A percentile compares a stretch with the other conserved stretches of the same genome.
phyloP scores from a whole-genome alignment of 2,329 filamentous ascomycete genomes.

The Ophiostoma populinum region DNA sequence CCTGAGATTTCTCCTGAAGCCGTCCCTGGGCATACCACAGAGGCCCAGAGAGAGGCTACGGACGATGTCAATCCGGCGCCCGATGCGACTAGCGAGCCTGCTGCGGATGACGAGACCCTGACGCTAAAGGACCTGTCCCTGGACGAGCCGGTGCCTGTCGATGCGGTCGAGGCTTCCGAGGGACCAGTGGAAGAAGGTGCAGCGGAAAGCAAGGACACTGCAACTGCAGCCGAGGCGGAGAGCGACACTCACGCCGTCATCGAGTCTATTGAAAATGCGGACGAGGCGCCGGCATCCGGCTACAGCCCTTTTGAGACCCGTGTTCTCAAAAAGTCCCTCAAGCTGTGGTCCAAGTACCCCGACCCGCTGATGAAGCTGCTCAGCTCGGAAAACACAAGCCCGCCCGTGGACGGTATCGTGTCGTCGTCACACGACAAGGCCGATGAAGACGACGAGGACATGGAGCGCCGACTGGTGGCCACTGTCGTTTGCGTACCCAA shows the following conservation, averaged over 20 bases:
- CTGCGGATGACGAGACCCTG: slow-evolving; percentile 12
- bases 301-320: slow-evolving; percentile 28
- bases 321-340: slow-evolving; percentile 38
- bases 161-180: not conserved
- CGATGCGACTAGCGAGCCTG: no score
- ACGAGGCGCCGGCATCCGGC: slow-evolving; percentile 21
- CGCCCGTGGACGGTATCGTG: slow-evolving; percentile 45
- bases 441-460: slow-evolving; percentile 18
- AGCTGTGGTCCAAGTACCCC: slow-evolving; percentile 46
- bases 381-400: slow-evolving; percentile 44
- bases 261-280: no score
- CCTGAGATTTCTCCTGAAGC: no score
- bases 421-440: slow-evolving; percentile 7
- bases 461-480: slow-evolving; percentile 50
- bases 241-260: slow-evolving; percentile 5
- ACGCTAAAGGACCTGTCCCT: slow-evolving; percentile 11
- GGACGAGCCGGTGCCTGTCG: not conserved
- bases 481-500: slow-evolving; percentile 65
- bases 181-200: not conserved
- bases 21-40: no score
- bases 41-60: no score
- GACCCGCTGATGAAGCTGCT: slow-evolving; percentile 39
- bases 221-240: slow-evolving; percentile 9
- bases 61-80: no score
- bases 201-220: not conserved